Evolutionary conservation across 1,139 yeast genomes (phyloP), one percentile per base, ranked within the genome.

Genomic region (Debaryomyces fabryi): DNA sequence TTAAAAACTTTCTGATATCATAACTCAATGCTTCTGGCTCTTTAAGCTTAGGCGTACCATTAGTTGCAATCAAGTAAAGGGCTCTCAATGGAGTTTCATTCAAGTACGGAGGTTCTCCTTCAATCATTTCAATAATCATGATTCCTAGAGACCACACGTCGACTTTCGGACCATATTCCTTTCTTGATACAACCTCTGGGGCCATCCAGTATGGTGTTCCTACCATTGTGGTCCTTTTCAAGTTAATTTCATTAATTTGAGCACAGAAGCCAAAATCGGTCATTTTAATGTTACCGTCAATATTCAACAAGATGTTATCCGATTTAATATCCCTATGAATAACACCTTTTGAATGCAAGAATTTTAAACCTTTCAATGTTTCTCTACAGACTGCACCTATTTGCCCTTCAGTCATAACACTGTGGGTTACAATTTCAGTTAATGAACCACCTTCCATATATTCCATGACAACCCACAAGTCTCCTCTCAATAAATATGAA

Each of bases 151-250:
- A 89, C 99, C 99, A 93, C 45, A 95, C 86, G 68, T 93, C 99
- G 49, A 93, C 97, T 69, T 95, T 92, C 36, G 97, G 96, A 1
- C 97, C 99, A 65, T 93, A 93, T 59, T 91, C 97, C 64, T 92
- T 91, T 55, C 96, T 78, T 8, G 91, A 83, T 18, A 93, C 97
- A 49, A 93, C 97, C 68, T 93, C 99, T 2, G 99, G 99, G 0
- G 99, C 99, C 99, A 93, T 93, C 99, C 99, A 93, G 67, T 93
- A 93, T 4, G 99, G 99, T 0, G 99, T 93, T n/a, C 99, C 99
- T 16, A 93, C 99, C 96, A 93, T 89, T 2, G 99, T 93, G 6
- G 96, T 91, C 67, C 99, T 82, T 69, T 92, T 92, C 53, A 86
- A 71, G 51, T 88, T 86, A 45, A 82, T 76, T 61, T 92, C 98